Conservation (phyloP, 2,329 filamentous ascomycete genomes). For the Boeremia exigua region DNA sequence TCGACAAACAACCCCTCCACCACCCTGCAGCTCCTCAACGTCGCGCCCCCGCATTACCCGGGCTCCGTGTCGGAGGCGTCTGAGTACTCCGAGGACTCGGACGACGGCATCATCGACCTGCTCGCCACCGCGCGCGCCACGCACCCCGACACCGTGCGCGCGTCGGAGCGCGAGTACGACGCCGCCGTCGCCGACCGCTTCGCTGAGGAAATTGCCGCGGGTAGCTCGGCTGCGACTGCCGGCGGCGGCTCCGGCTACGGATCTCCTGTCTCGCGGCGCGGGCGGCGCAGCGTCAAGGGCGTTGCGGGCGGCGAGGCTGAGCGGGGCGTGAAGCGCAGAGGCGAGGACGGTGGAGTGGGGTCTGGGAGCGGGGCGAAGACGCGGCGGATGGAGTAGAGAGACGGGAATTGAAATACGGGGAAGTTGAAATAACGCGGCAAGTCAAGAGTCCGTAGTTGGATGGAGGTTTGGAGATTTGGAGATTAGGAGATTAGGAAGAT, state of each 20-base stretch:
- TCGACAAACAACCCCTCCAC: conserved; percentile 22
- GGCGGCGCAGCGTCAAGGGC: neutral
- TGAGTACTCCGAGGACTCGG: conserved; percentile 6
- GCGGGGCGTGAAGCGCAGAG: neutral
- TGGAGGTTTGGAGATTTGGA: no score
- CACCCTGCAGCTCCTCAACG: conserved; percentile 38
- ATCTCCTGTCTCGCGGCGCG: conserved; percentile 37
- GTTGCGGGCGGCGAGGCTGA: neutral
- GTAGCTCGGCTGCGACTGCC: conserved; percentile 57
- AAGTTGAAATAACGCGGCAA: no score
- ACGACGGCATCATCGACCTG: neutral
- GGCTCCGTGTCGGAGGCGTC: conserved; percentile 24
- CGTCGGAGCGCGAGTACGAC: conserved; percentile 56
- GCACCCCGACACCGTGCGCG: conserved; percentile 51
- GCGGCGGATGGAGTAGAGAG: no score
- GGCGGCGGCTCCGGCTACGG: conserved; percentile 57
- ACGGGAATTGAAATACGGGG: no score
- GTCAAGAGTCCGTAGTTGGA: no score
- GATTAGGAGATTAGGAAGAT: no score
- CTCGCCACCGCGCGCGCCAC: conserved; percentile 45
- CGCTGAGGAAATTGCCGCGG: conserved; percentile 56
- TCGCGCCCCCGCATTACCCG: conserved; percentile 37
- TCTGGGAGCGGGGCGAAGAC: no score
- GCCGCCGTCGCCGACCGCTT: conserved; percentile 55
- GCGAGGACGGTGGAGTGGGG: neutral